Percentiles rank a stretch among this genome's conserved stretches.
Conservation (phyloP, 768 basidiomycete genomes). For the Exsudoporus frostii region DNA sequence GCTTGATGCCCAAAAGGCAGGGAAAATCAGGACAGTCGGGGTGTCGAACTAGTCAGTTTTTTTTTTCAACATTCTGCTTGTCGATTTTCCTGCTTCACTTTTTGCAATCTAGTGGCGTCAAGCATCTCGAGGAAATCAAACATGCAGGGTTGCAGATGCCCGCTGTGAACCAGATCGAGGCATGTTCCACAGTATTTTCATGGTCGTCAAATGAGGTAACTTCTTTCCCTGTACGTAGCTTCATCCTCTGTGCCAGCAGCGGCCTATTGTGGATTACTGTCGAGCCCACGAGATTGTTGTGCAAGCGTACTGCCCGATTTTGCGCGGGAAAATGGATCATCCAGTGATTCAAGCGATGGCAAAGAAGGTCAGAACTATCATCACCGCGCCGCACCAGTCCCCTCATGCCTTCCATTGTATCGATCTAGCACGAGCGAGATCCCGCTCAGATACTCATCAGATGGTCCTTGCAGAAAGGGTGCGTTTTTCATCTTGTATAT, state of each 20-base stretch:
- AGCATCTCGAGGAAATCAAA: slow-evolving; percentile 73
- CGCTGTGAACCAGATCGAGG: slow-evolving; percentile 82
- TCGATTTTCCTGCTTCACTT: neutral
- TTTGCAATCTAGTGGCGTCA: slow-evolving; percentile 48
- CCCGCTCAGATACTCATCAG: slow-evolving; percentile 81
- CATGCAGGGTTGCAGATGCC: slow-evolving; percentile 61
- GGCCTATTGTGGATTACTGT: slow-evolving; percentile 75
- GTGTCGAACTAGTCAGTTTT: slow-evolving; percentile 77
- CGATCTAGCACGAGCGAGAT: slow-evolving; percentile 50
- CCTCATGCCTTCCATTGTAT: slow-evolving; percentile 2
- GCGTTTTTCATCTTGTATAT: slow-evolving; percentile 22
- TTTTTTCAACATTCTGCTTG: neutral
- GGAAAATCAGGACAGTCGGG: slow-evolving; percentile 71
- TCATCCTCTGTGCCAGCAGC: slow-evolving; percentile 82
- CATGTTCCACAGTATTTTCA: slow-evolving; percentile 22
- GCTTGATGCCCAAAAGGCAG: slow-evolving; percentile 54
- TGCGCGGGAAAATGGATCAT: slow-evolving; percentile 56
- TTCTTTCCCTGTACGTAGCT: slow-evolving; percentile 41
- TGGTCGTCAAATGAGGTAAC: slow-evolving; percentile 3
- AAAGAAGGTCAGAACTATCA: slow-evolving; percentile 46
- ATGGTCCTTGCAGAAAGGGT: slow-evolving; percentile 89
- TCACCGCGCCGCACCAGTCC: slow-evolving; percentile 1
- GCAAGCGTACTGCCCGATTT: slow-evolving; percentile 75
- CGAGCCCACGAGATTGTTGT: slow-evolving; percentile 54
- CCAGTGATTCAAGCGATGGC: slow-evolving; percentile 53